Percentiles rank a stretch among this genome's conserved stretches.
These are phyloP conservation scores for Metschnikowia reukaufii DNA, from an alignment of 805 yeast species.

Conservation along the genomic window DNA sequence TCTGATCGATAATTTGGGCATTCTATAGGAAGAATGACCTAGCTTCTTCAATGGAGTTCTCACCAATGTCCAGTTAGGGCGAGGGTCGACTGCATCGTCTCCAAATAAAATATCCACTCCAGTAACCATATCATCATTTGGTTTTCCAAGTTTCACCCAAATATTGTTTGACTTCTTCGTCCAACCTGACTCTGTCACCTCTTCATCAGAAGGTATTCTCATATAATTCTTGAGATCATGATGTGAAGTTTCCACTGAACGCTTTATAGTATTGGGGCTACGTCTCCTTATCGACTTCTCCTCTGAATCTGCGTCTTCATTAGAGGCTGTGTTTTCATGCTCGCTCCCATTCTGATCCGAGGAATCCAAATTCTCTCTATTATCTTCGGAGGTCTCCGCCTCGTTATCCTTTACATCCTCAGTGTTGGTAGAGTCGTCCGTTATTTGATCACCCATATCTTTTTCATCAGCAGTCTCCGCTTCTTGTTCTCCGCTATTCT, in stretches of 20 bases:
- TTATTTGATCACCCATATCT: too few relatives aligned
- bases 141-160: constrained; percentile 58
- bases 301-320: neutral
- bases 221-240: constrained; percentile 21
- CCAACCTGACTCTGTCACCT: constrained; percentile 48
- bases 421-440: too few relatives aligned
- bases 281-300: neutral
- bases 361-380: constrained; percentile 4
- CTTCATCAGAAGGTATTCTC: constrained; percentile 34
- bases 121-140: constrained; percentile 42
- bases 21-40: constrained; percentile 20
- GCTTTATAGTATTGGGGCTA: neutral
- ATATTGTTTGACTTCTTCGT: constrained; percentile 46
- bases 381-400: constrained; percentile 1
- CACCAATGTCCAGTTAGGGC: constrained; percentile 62
- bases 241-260: constrained; percentile 23
- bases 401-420: neutral
- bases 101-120: constrained; percentile 75
- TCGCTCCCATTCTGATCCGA: constrained; percentile 1
- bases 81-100: constrained; percentile 69
- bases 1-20: constrained; percentile 33
- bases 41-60: constrained; percentile 26
- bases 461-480: neutral
- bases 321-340: neutral
- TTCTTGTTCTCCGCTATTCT: neutral